These are phyloP conservation scores for Eucalyptus tenuipes DNA, from an alignment of 345 rosid genomes.

Conservation along the genomic window DNA sequence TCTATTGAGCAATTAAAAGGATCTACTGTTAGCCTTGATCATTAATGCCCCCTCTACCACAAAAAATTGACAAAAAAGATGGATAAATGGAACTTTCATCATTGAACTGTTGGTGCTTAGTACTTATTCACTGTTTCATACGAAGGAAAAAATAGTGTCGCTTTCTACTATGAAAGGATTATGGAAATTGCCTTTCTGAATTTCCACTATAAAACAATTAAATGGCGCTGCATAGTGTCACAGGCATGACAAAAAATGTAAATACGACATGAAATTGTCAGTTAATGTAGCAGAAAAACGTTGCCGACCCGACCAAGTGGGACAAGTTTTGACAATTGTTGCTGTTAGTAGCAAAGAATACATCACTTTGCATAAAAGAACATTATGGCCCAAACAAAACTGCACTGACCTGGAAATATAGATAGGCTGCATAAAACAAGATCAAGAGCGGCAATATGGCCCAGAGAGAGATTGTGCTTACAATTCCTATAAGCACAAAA, in stretches of 20 bases:
- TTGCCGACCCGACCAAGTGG: background rate
- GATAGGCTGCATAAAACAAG: slow-evolving; percentile 81
- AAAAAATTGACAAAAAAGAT: background rate
- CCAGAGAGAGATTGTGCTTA: slow-evolving; percentile 91
- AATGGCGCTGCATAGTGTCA: background rate
- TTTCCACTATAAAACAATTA: background rate
- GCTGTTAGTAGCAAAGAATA: background rate
- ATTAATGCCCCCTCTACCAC: background rate
- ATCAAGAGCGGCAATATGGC: slow-evolving; percentile 85
- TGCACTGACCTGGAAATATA: slow-evolving; percentile 77
- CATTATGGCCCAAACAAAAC: background rate
- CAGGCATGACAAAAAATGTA: background rate
- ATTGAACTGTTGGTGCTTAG: background rate
- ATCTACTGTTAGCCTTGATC: background rate
- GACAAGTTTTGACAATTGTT: background rate
- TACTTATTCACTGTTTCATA: background rate
- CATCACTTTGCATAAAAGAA: background rate
- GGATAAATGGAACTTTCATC: background rate
- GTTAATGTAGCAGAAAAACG: background rate
- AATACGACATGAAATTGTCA: background rate
- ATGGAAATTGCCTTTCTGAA: background rate
- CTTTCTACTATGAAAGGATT: background rate
- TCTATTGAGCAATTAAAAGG: background rate
- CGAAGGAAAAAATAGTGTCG: background rate
- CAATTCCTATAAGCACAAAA: slow-evolving; percentile 70